phyloP scores from a whole-genome alignment of 2,329 filamentous ascomycete species.

The Colletotrichum cuscutae region DNA sequence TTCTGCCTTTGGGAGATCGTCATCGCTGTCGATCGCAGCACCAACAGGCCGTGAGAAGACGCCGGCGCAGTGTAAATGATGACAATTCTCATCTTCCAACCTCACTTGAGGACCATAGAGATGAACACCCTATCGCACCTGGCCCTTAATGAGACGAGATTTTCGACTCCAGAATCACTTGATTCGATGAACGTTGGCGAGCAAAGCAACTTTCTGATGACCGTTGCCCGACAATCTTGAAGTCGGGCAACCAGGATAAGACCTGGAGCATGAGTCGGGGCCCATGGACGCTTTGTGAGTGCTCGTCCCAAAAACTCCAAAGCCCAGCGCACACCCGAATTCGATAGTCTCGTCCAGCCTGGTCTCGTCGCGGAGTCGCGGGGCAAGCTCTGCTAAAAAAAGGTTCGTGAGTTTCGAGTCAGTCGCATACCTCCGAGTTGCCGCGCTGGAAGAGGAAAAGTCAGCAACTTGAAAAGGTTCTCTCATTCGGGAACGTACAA shows the following conservation, averaged over 20 bases:
- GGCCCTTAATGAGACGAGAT: neutral
- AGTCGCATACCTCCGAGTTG: conserved; percentile 6
- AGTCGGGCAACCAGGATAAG: neutral
- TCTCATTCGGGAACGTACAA: neutral
- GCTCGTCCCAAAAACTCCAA: neutral
- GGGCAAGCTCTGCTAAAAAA: conserved; percentile 8
- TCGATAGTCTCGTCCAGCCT: neutral
- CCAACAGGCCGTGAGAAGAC: neutral
- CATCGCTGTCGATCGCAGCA: neutral
- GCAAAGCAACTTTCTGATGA: neutral
- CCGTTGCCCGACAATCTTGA: neutral
- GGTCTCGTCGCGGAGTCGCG: neutral
- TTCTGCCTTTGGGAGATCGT: too few relatives aligned
- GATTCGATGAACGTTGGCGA: neutral
- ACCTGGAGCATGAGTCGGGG: conserved; percentile 18
- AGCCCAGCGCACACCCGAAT: neutral
- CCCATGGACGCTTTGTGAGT: neutral
- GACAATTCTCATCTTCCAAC: neutral
- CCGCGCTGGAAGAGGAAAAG: neutral
- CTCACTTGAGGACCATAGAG: neutral
- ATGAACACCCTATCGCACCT: neutral
- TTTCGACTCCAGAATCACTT: neutral
- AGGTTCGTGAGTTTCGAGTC: conserved; percentile 18
- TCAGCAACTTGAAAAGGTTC: conserved; percentile 5
- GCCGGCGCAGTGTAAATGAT: neutral